Evolutionary conservation across 495 filamentous ascomycete species (phyloP).

Genomic region (Aspergillus baeticus): DNA sequence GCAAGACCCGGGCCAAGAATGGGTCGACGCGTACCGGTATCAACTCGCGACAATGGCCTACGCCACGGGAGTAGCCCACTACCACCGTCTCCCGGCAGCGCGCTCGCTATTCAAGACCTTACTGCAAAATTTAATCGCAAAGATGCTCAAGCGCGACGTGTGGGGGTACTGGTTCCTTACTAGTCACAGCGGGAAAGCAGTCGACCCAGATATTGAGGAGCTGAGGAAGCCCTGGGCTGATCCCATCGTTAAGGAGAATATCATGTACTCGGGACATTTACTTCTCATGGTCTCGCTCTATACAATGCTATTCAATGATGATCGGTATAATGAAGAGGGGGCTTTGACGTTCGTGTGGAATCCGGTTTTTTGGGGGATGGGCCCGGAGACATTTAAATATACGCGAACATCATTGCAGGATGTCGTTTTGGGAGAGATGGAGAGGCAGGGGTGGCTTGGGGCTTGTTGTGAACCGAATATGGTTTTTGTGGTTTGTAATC

Average conservation of each 20-base stretch:
- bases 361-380: slow-evolving; percentile 36
- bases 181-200: slow-evolving; percentile 22
- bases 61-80: slow-evolving; percentile 26
- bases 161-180: slow-evolving; percentile 41
- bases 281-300: slow-evolving; percentile 35
- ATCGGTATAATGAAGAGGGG: slow-evolving; percentile 26
- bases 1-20: slow-evolving; percentile 35
- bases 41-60: slow-evolving; percentile 40
- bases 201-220: slow-evolving; percentile 33
- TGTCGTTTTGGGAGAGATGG: slow-evolving; percentile 34
- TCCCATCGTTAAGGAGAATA: slow-evolving; percentile 32
- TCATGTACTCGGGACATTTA: slow-evolving; percentile 37
- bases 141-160: slow-evolving; percentile 35
- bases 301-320: slow-evolving; percentile 39
- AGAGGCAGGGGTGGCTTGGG: slow-evolving; percentile 26
- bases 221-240: slow-evolving; percentile 38
- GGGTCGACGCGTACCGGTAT: slow-evolving; percentile 35
- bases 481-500: slow-evolving; percentile 38
- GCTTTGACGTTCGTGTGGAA: slow-evolving; percentile 31
- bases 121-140: slow-evolving; percentile 24
- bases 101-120: slow-evolving; percentile 24
- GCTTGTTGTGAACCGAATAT: slow-evolving; percentile 39
- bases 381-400: slow-evolving; percentile 31
- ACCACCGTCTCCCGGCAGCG: slow-evolving; percentile 31
- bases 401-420: slow-evolving; percentile 22